Evolutionary conservation across 2,329 filamentous ascomycete species (phyloP), one percentile per base, ranked within the genome.

Genomic region (Penicillium polonicum): DNA sequence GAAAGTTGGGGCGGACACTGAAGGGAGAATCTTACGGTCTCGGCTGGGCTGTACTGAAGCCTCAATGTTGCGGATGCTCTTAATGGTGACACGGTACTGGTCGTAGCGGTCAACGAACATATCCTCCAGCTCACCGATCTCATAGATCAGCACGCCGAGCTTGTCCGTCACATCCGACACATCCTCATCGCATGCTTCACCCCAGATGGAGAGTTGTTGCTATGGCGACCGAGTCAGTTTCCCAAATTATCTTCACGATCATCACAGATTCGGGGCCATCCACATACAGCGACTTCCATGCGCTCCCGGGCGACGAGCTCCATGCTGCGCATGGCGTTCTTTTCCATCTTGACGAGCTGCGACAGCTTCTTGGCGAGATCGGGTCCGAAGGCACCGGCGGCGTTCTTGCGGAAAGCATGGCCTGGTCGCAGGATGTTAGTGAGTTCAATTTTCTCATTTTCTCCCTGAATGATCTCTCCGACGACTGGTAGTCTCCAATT

Each of bases 191-290:
- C 91, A 92, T 59, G 83, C 86, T 77, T 99, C 94, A 65, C 94
- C 94, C 94, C 94, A 99, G 71, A 97, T 86, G 54, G 94, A 97
- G 23, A 99, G 85, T 92, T 99, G 94, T 91, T 97, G 92, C 92
- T 96, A 60, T 25, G 65, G 27, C 21, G 9, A 13, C 23, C 39
- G 13, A 38, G 58, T 74, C 52, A 73, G 65, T 57, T 50, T 53
- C 9, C 9, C 25, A 33, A 50, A 42, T n/a, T 21, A 0, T 42
- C 29, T 12, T 7, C 9, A 13, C 7, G 48, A 52, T 27, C 10
- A 45, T 27, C 17, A 3, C 25, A n/a, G 15, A 39, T n/a, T 33
- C 21, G 2, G 9, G 23, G 21, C 2, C 3, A 44, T 44, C 42
- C 36, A 84, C 91, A 72, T 89, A 96, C 92, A 72, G 94, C 94